Conservation (phyloP, 148 eudicot species). For the Spergularia marina region DNA sequence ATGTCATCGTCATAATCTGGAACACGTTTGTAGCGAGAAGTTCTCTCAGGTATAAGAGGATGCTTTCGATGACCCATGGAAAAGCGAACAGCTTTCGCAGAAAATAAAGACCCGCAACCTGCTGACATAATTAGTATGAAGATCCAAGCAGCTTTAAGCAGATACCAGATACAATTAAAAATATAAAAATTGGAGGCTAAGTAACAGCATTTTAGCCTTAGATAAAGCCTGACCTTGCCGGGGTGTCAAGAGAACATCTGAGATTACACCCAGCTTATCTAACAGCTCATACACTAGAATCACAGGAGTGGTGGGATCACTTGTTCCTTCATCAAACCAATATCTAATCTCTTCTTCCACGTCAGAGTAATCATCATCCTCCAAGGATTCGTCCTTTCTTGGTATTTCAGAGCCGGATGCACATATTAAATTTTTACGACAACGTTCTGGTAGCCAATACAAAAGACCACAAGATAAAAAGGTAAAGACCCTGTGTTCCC, state of each 20-base stretch:
- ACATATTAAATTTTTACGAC: conserved; percentile 44
- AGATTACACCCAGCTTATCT: conserved; percentile 50
- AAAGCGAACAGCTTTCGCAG: conserved; percentile 66
- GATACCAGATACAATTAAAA: background rate
- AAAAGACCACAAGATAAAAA: conserved; percentile 43
- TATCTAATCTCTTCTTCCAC: conserved; percentile 36
- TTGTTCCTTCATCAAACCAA: conserved; percentile 72
- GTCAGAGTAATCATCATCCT: conserved; percentile 35
- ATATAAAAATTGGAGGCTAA: too few species aligned
- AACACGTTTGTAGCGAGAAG: background rate
- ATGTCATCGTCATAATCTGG: conserved; percentile 48
- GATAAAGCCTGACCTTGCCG: conserved; percentile 40
- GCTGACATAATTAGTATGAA: conserved; percentile 34
- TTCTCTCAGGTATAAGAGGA: conserved; percentile 24
- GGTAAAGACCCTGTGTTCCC: conserved; percentile 49
- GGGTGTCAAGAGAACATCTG: conserved; percentile 53
- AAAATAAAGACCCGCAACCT: conserved; percentile 46
- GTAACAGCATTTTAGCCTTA: too few species aligned
- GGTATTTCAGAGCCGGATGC: conserved; percentile 72
- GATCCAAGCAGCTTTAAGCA: background rate
- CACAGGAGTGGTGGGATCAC: conserved; percentile 58
- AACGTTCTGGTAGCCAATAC: conserved; percentile 30
- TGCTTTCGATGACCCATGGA: conserved; percentile 51
- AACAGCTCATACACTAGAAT: conserved; percentile 48
- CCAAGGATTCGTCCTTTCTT: conserved; percentile 49